Evolutionary conservation across 352 stramenopile species (phyloP).

Genomic region (Globisporangium carolinianum): DNA sequence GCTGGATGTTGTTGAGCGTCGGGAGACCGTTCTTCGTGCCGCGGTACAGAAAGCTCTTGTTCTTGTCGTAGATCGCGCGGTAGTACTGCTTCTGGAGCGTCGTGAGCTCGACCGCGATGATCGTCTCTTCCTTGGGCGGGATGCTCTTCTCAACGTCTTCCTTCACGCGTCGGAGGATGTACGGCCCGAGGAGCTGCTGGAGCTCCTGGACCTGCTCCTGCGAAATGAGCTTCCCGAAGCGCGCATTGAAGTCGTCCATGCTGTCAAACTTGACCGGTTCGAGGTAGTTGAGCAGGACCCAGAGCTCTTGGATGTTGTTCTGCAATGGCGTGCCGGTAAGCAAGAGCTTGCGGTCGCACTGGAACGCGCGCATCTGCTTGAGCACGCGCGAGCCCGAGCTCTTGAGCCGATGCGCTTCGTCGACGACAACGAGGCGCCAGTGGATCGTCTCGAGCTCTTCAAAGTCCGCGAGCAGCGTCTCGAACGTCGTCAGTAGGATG

Average conservation of each 20-base stretch:
- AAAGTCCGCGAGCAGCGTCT: constrained; percentile 79
- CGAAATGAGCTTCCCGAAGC: constrained; percentile 91
- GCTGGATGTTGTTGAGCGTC: constrained; percentile 98
- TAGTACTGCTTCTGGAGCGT: constrained; percentile 91
- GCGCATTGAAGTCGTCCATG: constrained; percentile 85
- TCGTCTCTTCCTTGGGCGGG: constrained; percentile 95
- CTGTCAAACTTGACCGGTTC: constrained; percentile 91
- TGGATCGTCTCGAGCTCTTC: constrained; percentile 84
- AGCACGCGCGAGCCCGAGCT: constrained; percentile 72
- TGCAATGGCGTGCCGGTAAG: constrained; percentile 97
- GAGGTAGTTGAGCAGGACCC: constrained; percentile 96
- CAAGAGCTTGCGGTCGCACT: constrained; percentile 89
- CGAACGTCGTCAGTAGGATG: constrained; percentile 76
- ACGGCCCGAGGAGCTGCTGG: constrained; percentile 92
- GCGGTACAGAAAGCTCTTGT: constrained; percentile 94
- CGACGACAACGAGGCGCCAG: constrained; percentile 76
- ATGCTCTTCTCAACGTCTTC: constrained; percentile 96
- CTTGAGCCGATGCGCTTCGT: constrained; percentile 83
- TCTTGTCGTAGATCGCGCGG: constrained; percentile 94
- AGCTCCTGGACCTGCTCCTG: constrained; percentile 93
- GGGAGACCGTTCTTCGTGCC: constrained; percentile 81
- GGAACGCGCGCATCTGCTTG: constrained; percentile 82
- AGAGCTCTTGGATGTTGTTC: constrained; percentile 96
- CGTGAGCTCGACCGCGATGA: constrained; percentile 96
- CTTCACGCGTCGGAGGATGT: constrained; percentile 96